These are phyloP conservation scores for Guyanaporus albipodus DNA, from an alignment of 768 basidiomycete genomes.

Conservation along the genomic window DNA sequence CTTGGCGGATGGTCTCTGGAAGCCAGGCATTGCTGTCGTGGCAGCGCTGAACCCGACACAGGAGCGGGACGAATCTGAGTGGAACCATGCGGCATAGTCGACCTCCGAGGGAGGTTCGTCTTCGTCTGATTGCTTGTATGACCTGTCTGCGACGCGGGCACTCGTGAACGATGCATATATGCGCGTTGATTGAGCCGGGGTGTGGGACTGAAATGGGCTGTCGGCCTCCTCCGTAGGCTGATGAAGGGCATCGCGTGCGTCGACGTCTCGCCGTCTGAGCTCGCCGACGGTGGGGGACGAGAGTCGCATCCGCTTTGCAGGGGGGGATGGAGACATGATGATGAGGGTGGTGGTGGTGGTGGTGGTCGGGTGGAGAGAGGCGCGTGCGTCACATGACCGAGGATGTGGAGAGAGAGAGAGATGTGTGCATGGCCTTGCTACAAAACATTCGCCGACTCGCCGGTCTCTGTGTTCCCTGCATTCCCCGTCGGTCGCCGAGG, in stretches of 20 bases:
- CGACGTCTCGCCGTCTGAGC: constrained; percentile 52
- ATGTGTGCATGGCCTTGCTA: neutral
- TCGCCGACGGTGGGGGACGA: constrained; percentile 57
- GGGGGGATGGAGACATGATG: constrained; percentile 31
- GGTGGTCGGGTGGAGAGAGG: neutral
- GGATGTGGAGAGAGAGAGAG: neutral
- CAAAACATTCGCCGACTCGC: constrained; percentile 23
- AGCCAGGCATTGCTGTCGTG: constrained; percentile 17
- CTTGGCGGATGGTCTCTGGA: constrained; percentile 15
- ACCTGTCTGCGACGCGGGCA: constrained; percentile 11
- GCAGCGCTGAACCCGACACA: constrained; percentile 39
- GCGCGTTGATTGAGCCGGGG: neutral
- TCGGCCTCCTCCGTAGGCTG: constrained; percentile 29
- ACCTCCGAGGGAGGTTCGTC: constrained; percentile 38
- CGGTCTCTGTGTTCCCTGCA: constrained; percentile 23
- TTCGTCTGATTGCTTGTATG: constrained; percentile 4
- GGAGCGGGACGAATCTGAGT: constrained; percentile 28
- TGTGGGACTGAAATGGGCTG: constrained; percentile 18
- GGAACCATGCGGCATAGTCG: constrained; percentile 51
- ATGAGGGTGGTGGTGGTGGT: neutral
- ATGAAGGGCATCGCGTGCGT: constrained; percentile 48
- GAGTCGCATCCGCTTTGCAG: constrained; percentile 55
- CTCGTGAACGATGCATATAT: constrained; percentile 18
- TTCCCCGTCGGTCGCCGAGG: constrained; percentile 27
- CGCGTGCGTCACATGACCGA: constrained; percentile 18